Conservation (phyloP, 2,329 filamentous ascomycete species). For the Fusarium proliferatum region DNA sequence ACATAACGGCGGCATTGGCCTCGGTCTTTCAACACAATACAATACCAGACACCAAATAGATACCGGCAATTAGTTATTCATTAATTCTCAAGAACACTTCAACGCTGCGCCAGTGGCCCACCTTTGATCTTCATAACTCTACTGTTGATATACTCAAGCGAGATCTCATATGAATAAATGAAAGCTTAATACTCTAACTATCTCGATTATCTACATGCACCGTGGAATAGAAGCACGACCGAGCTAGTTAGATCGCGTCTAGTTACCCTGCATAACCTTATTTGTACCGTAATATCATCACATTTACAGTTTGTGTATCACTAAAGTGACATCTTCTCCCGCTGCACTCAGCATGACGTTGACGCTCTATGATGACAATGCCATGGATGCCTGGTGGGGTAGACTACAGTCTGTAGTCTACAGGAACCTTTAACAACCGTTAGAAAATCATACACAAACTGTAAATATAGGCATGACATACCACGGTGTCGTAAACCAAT, state of each 20-base stretch:
- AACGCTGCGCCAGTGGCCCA: not conserved
- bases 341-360: not conserved
- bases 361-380: not conserved
- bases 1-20: not conserved
- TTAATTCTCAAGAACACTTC: not conserved
- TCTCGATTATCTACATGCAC: constrained; percentile 9
- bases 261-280: not conserved
- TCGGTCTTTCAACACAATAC: not conserved
- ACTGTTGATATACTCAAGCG: not conserved
- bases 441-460: not conserved
- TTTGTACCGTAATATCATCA: not conserved
- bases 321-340: not conserved
- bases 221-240: not conserved
- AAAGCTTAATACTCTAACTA: not conserved
- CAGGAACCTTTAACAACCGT: not conserved
- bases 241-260: not conserved
- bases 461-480: not conserved
- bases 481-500: too few relatives aligned
- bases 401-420: not conserved
- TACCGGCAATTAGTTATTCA: not conserved
- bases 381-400: too few relatives aligned
- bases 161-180: not conserved
- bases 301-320: not conserved
- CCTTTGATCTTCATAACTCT: constrained; percentile 1
- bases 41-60: not conserved